These are phyloP conservation scores for Penicillium concentricum DNA, from an alignment of 2,329 filamentous ascomycete genomes.

Conservation along the genomic window DNA sequence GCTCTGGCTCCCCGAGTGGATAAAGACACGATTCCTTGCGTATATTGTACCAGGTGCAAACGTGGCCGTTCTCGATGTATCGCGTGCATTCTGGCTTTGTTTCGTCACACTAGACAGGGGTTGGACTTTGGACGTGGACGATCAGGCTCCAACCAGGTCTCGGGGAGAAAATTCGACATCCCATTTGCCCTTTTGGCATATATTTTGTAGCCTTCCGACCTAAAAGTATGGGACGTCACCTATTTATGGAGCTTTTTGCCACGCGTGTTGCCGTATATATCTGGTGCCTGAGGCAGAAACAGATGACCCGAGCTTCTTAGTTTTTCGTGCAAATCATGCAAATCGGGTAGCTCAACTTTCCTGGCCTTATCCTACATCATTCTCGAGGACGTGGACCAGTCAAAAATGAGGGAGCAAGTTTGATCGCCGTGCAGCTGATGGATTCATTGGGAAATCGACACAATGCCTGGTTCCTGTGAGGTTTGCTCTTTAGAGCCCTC, in stretches of 20 bases:
- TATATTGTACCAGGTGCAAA: constrained; percentile 25
- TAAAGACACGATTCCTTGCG: constrained; percentile 14
- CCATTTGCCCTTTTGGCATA: constrained; percentile 18
- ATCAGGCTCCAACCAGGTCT: constrained; percentile 1
- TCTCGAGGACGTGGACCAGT: neutral
- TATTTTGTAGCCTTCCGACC: constrained; percentile 20
- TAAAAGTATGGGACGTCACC: neutral
- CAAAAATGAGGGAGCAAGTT: constrained; percentile 17
- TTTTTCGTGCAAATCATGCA: constrained; percentile 2
- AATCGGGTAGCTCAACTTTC: neutral
- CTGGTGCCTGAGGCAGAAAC: constrained; percentile 7
- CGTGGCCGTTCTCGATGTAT: constrained; percentile 23
- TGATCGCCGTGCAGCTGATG: constrained; percentile 14
- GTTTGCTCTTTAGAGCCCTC: constrained; percentile 39
- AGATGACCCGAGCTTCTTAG: constrained; percentile 8
- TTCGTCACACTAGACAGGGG: constrained; percentile 22
- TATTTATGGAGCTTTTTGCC: neutral
- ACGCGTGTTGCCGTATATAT: too few relatives aligned
- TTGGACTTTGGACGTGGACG: constrained; percentile 5
- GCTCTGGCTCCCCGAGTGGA: neutral
- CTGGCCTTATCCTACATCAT: constrained; percentile 1
- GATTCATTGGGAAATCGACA: constrained; percentile 12
- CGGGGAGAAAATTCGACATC: constrained; percentile 5
- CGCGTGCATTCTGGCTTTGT: constrained; percentile 18
- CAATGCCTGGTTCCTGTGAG: constrained; percentile 37